Percentiles rank a stretch among this genome's conserved stretches.
phyloP scores from a whole-genome alignment of 2,329 filamentous ascomycete genomes.

The Fusarium liriodendri region DNA sequence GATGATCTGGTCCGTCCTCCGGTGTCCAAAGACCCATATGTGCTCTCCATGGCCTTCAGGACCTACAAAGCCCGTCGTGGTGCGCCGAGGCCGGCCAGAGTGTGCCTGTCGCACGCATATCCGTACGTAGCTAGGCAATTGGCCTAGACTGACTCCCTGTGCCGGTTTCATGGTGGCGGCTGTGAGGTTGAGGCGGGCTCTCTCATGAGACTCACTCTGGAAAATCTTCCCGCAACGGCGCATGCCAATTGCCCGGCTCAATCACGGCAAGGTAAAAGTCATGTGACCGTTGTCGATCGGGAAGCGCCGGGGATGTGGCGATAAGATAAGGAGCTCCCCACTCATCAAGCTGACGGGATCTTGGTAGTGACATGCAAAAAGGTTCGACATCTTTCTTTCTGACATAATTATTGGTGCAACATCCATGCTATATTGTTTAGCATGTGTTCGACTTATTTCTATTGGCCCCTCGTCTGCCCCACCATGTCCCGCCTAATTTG shows the following conservation, averaged over 20 bases:
- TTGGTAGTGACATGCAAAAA: background rate
- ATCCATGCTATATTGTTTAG: fast-evolving
- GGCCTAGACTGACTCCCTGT: slow-evolving; percentile 51
- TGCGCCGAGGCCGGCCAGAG: slow-evolving; percentile 35
- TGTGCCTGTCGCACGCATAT: slow-evolving; percentile 56
- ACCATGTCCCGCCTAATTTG: background rate
- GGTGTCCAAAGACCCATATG: slow-evolving; percentile 67
- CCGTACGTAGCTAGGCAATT: slow-evolving; percentile 56
- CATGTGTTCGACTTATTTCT: background rate
- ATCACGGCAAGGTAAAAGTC: slow-evolving; percentile 31
- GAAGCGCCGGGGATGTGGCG: background rate
- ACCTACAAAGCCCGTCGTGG: slow-evolving; percentile 40
- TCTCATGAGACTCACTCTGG: slow-evolving; percentile 22
- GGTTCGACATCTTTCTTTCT: background rate
- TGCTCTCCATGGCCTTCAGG: slow-evolving; percentile 64
- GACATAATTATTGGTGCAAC: background rate
- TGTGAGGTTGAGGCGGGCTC: slow-evolving; percentile 36
- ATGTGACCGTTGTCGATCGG: slow-evolving; percentile 26
- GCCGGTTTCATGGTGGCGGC: slow-evolving; percentile 52
- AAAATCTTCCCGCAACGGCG: slow-evolving; percentile 36
- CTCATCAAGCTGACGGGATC: background rate
- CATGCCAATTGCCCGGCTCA: slow-evolving; percentile 18
- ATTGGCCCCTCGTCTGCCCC: background rate
- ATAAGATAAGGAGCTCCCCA: slow-evolving; percentile 36
- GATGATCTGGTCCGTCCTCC: slow-evolving; percentile 62